Percentiles rank a stretch among this genome's conserved stretches.
Evolutionary conservation across 148 eudicot species (phyloP).

Genomic region (Nyssa sinensis): DNA sequence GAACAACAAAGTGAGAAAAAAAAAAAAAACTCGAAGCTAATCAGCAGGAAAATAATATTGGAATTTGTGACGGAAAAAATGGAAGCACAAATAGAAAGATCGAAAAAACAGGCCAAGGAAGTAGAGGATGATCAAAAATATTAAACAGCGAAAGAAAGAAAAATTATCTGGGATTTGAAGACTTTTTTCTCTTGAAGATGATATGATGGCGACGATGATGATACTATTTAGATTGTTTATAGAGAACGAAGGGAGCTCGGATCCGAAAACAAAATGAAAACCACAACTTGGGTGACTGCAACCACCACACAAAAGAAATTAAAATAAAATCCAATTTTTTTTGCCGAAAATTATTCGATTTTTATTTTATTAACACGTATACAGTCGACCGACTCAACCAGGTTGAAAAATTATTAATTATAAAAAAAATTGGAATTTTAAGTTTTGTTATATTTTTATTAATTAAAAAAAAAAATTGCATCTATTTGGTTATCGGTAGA

Average conservation of each 20-base stretch:
- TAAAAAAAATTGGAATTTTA: no score
- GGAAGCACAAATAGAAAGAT: background rate
- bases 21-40: background rate
- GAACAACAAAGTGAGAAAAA: background rate
- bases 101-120: background rate
- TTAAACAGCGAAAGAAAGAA: background rate
- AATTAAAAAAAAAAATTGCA: no score
- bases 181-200: background rate
- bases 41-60: background rate
- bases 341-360: background rate
- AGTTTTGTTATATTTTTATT: no score
- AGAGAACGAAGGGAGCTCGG: background rate
- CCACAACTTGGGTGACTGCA: conserved; percentile 22
- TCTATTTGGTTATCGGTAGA: no score
- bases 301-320: background rate
- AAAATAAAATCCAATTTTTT: no score
- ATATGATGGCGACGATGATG: conserved; percentile 19
- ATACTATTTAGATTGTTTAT: conserved; percentile 4
- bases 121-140: no score
- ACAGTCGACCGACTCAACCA: no score
- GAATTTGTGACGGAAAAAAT: background rate
- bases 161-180: background rate
- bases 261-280: conserved; percentile 19
- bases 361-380: no score
- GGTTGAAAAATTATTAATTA: no score